Conservation (phyloP, 352 stramenopile genomes). For the Pythium brachiatum region DNA sequence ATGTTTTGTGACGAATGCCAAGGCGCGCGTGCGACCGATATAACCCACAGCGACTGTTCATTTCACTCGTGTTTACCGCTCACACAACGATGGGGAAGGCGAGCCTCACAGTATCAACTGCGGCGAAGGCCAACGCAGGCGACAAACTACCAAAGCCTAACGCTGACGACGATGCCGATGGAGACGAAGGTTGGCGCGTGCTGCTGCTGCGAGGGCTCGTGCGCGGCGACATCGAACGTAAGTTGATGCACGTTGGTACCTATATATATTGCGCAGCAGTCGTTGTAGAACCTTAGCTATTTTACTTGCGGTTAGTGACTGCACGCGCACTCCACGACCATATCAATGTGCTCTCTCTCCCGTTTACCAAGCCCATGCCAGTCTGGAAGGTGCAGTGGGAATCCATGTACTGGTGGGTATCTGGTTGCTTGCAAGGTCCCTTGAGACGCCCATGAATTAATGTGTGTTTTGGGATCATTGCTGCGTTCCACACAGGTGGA, state of each 20-base stretch:
- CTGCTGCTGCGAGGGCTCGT: conserved; percentile 29
- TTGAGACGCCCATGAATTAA: too few relatives aligned
- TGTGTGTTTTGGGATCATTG: background rate
- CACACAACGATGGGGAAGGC: background rate
- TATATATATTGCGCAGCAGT: too few relatives aligned
- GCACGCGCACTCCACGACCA: conserved; percentile 35
- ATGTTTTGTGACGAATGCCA: background rate
- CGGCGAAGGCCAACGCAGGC: background rate
- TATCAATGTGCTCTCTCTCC: conserved; percentile 46
- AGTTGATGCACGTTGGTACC: background rate
- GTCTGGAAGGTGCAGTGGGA: conserved; percentile 65
- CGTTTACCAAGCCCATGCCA: conserved; percentile 56
- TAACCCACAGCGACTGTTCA: background rate
- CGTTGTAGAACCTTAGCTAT: too few relatives aligned
- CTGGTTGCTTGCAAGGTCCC: background rate
- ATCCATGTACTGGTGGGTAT: conserved; percentile 51
- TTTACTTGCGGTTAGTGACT: conserved; percentile 30
- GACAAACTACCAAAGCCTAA: background rate
- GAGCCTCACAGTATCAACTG: background rate
- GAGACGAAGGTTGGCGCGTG: conserved; percentile 28
- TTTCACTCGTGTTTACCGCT: too few relatives aligned
- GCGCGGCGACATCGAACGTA: conserved; percentile 26
- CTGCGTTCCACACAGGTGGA: conserved; percentile 37
- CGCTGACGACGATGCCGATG: conserved; percentile 4
- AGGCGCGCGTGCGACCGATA: background rate